Conservation (phyloP, 495 filamentous ascomycete species). For the Cudoniella acicularis region DNA sequence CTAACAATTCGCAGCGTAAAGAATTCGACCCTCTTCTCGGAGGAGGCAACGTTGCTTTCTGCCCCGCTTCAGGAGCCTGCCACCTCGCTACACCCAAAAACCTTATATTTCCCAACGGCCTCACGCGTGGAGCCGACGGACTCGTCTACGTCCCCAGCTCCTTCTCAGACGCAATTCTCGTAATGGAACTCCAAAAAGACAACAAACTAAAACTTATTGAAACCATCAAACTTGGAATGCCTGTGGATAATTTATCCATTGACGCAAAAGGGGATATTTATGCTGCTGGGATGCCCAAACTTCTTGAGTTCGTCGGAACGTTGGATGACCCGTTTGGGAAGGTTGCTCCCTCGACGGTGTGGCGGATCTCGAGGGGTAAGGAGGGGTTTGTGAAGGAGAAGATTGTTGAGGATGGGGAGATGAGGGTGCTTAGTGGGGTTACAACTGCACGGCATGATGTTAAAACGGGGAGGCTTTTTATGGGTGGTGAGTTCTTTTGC, state of each 20-base stretch:
- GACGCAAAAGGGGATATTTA: slow-evolving; percentile 32
- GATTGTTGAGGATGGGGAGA: background rate
- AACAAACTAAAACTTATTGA: slow-evolving; percentile 18
- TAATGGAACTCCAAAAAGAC: slow-evolving; percentile 19
- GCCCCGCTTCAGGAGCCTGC: slow-evolving; percentile 2
- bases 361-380: background rate
- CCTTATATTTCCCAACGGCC: slow-evolving; percentile 31
- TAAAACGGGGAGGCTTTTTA: background rate
- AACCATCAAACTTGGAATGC: slow-evolving; percentile 22
- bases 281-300: slow-evolving; percentile 28
- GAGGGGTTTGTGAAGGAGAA: background rate
- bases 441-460: background rate
- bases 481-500: background rate
- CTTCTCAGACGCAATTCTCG: slow-evolving; percentile 16
- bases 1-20: slow-evolving; percentile 1
- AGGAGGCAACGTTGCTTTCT: slow-evolving; percentile 23
- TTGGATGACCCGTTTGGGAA: background rate
- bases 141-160: slow-evolving; percentile 30
- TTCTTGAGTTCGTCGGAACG: background rate
- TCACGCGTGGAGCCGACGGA: slow-evolving; percentile 18
- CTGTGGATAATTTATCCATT: slow-evolving; percentile 33
- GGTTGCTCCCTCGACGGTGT: background rate
- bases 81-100: slow-evolving; percentile 18
- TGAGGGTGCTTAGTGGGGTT: background rate
- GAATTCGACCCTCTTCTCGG: slow-evolving; percentile 17